Conservation (phyloP, 306 rosid species). For the Astragalus membranaceus region DNA sequence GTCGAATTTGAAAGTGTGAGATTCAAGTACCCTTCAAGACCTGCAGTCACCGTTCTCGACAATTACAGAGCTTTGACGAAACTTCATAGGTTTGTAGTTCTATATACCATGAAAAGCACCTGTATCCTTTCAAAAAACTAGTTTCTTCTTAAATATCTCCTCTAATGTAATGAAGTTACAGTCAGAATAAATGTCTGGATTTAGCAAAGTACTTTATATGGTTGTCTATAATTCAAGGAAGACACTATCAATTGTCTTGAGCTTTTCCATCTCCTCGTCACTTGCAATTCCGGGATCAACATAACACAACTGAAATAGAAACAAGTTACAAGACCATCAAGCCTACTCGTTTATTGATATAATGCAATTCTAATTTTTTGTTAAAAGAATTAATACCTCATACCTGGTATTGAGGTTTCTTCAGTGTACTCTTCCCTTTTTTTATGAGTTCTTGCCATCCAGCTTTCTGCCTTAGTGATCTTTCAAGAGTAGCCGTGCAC, state of each 20-base stretch:
- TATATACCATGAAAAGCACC: neutral
- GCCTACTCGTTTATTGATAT: neutral
- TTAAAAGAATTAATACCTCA: slow-evolving; percentile 33
- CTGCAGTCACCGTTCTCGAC: slow-evolving; percentile 50
- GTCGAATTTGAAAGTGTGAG: slow-evolving; percentile 52
- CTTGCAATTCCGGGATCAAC: slow-evolving; percentile 69
- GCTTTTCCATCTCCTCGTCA: slow-evolving; percentile 49
- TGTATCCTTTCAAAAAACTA: neutral
- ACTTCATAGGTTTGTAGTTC: slow-evolving; percentile 20
- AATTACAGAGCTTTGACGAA: slow-evolving; percentile 57
- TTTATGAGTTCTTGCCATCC: slow-evolving; percentile 71
- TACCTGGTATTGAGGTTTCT: slow-evolving; percentile 80
- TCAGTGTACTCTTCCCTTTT: slow-evolving; percentile 67
- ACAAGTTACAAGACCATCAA: slow-evolving; percentile 25
- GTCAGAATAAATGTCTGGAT: slow-evolving; percentile 17
- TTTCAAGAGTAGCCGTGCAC: slow-evolving; percentile 59
- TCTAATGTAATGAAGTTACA: slow-evolving; percentile 5
- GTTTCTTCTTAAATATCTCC: slow-evolving; percentile 1
- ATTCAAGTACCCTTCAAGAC: slow-evolving; percentile 71
- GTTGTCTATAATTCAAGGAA: slow-evolving; percentile 56
- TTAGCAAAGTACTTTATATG: slow-evolving; percentile 5
- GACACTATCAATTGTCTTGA: slow-evolving; percentile 56
- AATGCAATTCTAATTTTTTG: neutral
- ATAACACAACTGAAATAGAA: slow-evolving; percentile 62
- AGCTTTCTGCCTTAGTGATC: slow-evolving; percentile 40